Percentiles rank a stretch among this genome's conserved stretches.
Conservation (phyloP, 495 filamentous ascomycete species). For the Penicillium ucsense region DNA sequence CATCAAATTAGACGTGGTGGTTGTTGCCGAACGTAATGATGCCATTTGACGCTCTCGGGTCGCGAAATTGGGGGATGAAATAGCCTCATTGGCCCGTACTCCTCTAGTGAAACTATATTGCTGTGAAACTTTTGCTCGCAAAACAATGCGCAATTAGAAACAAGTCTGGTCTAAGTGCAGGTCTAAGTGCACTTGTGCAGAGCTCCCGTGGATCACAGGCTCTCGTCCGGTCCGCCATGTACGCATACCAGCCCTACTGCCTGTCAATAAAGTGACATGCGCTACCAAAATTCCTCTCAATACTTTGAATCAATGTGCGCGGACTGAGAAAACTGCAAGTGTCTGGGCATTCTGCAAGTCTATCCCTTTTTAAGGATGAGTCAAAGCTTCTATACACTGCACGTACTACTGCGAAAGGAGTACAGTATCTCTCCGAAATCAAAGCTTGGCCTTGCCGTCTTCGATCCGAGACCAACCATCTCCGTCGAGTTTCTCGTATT, state of each 20-base stretch:
- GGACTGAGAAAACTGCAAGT: too few species aligned
- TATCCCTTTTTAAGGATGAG: background rate
- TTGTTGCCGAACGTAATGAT: background rate
- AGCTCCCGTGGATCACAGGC: too few species aligned
- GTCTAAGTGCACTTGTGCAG: too few species aligned
- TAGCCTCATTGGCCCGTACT: background rate
- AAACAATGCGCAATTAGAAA: too few species aligned
- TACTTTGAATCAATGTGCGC: too few species aligned
- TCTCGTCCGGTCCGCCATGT: too few species aligned
- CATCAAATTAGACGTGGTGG: background rate
- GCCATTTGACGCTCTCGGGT: background rate
- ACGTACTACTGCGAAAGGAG: background rate
- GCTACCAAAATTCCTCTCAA: too few species aligned
- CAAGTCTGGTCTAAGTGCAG: too few species aligned
- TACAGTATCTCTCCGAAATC: background rate
- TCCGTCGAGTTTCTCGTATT: conserved; percentile 31
- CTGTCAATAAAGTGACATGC: too few species aligned
- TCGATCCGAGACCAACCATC: conserved; percentile 36
- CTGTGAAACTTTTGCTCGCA: too few species aligned
- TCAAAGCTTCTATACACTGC: background rate
- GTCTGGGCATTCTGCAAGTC: background rate
- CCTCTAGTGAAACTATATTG: too few species aligned
- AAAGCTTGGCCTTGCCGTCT: conserved; percentile 37
- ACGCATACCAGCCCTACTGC: too few species aligned
- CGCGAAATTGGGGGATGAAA: background rate